Percentiles rank a stretch among this genome's conserved stretches.
Conservation (phyloP, 1,284 basidiomycete species). For the Crocinoboletus sp. region DNA sequence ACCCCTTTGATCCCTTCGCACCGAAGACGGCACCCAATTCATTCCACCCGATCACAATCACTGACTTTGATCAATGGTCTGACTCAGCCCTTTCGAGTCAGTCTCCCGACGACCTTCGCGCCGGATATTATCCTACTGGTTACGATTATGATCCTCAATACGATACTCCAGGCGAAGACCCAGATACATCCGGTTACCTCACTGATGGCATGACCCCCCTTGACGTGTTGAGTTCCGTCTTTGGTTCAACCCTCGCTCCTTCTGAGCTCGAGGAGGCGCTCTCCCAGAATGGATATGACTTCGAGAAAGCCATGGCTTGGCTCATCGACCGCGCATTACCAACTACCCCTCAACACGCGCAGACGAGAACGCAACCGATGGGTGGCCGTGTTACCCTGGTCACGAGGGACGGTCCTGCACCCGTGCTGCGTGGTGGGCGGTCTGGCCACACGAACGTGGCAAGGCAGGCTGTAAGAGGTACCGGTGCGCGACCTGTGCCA, state of each 20-base stretch:
- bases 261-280: constrained; percentile 94
- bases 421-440: constrained; percentile 41
- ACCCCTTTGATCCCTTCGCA: constrained; percentile 72
- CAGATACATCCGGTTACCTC: constrained; percentile 48
- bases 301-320: constrained; percentile 92
- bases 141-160: constrained; percentile 37
- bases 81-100: constrained; percentile 39
- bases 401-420: constrained; percentile 44
- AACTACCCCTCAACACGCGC: constrained; percentile 38
- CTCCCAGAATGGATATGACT: constrained; percentile 85
- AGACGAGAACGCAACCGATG: constrained; percentile 54
- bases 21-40: constrained; percentile 45
- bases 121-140: constrained; percentile 30
- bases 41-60: constrained; percentile 57
- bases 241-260: constrained; percentile 82
- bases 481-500: constrained; percentile 53
- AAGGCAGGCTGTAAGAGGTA: constrained; percentile 41
- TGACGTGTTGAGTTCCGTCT: constrained; percentile 92
- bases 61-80: constrained; percentile 64
- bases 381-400: constrained; percentile 61
- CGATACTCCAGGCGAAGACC: constrained; percentile 44
- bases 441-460: constrained; percentile 36
- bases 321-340: constrained; percentile 72
- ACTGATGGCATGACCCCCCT: constrained; percentile 95
- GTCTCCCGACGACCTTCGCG: constrained; percentile 44